Evolutionary conservation across 1,284 basidiomycete genomes (phyloP).

Genomic region (Papiliotrema nemorosa): DNA sequence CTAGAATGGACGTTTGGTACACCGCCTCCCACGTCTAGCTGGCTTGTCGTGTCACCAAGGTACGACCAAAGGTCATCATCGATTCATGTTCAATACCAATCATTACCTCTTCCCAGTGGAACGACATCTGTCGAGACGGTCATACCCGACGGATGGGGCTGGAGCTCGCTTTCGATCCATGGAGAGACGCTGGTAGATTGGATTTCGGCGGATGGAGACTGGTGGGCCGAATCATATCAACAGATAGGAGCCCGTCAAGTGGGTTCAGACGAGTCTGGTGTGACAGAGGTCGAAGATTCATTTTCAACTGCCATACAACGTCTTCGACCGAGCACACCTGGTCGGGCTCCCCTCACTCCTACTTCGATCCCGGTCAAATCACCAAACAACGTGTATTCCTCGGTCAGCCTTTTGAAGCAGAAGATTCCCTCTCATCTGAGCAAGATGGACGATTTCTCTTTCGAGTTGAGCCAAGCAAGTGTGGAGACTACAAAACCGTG

Average conservation of each 20-base stretch:
- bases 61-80: conserved; percentile 20
- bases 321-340: conserved; percentile 1
- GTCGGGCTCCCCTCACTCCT: background rate
- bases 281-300: conserved; percentile 21
- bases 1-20: conserved; percentile 37
- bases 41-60: conserved; percentile 22
- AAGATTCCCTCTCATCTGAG: conserved; percentile 19
- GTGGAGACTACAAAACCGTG: conserved; percentile 4
- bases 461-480: conserved; percentile 23
- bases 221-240: conserved; percentile 13
- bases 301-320: conserved; percentile 23
- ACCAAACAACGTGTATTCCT: background rate
- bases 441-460: conserved; percentile 37
- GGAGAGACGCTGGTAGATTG: conserved; percentile 29
- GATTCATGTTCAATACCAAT: conserved; percentile 25
- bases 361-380: conserved; percentile 6
- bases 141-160: conserved; percentile 38
- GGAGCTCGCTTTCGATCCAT: conserved; percentile 28
- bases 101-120: conserved; percentile 2
- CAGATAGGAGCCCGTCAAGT: background rate
- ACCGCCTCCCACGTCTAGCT: conserved; percentile 10
- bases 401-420: conserved; percentile 27
- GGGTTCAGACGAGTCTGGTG: background rate
- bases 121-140: conserved; percentile 20
- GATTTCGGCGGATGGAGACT: conserved; percentile 26